A percentile compares a stretch with the other conserved stretches of the same genome.
Conservation (phyloP, 345 rosid genomes). For the Salix udensis region DNA sequence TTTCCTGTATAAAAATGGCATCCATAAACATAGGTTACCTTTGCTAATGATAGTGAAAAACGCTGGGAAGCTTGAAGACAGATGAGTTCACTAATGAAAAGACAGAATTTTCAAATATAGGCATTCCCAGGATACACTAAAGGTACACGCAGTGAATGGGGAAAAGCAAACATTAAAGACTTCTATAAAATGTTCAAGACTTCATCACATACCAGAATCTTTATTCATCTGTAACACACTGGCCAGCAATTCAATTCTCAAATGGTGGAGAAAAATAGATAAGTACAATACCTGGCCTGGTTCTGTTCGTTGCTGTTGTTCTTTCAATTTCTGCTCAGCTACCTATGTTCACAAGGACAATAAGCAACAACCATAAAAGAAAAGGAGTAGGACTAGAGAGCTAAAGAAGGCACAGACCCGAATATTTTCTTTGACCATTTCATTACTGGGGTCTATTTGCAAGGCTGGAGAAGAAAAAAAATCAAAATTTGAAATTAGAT, state of each 20-base stretch:
- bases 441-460: slow-evolving; percentile 71
- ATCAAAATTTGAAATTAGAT: slow-evolving; percentile 4
- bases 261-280: not conserved
- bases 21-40: too few species aligned
- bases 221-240: not conserved
- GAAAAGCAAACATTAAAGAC: not conserved
- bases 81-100: not conserved
- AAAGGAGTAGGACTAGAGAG: not conserved
- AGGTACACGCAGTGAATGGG: not conserved
- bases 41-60: too few species aligned
- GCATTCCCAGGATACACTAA: not conserved
- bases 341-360: slow-evolving; percentile 39
- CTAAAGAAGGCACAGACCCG: slow-evolving; percentile 37
- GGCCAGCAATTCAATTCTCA: slow-evolving; percentile 6
- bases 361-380: not conserved
- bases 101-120: not conserved
- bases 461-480: slow-evolving; percentile 49
- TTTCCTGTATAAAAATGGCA: too few species aligned
- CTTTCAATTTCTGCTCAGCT: slow-evolving; percentile 65
- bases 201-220: too few species aligned
- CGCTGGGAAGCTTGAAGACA: not conserved
- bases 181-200: not conserved
- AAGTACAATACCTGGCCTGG: slow-evolving; percentile 44
- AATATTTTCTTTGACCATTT: slow-evolving; percentile 69
- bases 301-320: slow-evolving; percentile 45